Base-by-base conservation (phyloP, 176 grass and related monocot genomes). In the Musa troglodytarum region DNA sequence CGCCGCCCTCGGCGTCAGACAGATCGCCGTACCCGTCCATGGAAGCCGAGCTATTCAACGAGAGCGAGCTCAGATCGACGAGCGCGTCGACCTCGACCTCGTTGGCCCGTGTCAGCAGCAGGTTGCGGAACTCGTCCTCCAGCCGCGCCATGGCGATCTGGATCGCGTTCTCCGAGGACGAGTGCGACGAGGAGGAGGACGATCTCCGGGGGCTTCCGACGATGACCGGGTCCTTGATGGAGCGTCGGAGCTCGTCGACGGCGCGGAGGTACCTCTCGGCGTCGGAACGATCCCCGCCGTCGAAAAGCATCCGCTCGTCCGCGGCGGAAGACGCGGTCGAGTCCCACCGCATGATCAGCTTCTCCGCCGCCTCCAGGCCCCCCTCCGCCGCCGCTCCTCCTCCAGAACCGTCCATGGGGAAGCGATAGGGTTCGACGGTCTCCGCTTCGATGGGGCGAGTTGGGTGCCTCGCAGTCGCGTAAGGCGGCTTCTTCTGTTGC, bases 71-170 rank as follows among this genome's bases (percentile, higher is more conserved):
- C 75, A 88, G 80, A 50, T 86, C 87, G 24, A 79, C 85, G 11
- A 88, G 77, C 22, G 82, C 72, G 72, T 92, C 83, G 70, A 87
- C 52, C 65, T 86, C 89, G 59, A 84, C 72, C 83, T 92, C 87
- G 65, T 79, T 80, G 4, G 87, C 85, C 63, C 85, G 82, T 2
- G 85, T 34, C 53, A 56, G 23, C 54, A 92, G 86, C 81, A 92
- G 51, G 79, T 92, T 84, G 25, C 89, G 83, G 81, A 92, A 92
- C 81, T 92, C 89, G 73, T 92, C 89, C 81, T 92, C 89, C 52
- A 92, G 89, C 68, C 89, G 86, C 81, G 81, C 89, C 89, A 86
- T 92, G 6, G 89, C 86, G 63, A 80, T 82, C 79, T 92, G 86
- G 81, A 86, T 55, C 22, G 82, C 74, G 79, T 49, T 74, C 49